Evolutionary conservation across 805 yeast genomes (phyloP).

Genomic region (Hanseniaspora guilliermondii): DNA sequence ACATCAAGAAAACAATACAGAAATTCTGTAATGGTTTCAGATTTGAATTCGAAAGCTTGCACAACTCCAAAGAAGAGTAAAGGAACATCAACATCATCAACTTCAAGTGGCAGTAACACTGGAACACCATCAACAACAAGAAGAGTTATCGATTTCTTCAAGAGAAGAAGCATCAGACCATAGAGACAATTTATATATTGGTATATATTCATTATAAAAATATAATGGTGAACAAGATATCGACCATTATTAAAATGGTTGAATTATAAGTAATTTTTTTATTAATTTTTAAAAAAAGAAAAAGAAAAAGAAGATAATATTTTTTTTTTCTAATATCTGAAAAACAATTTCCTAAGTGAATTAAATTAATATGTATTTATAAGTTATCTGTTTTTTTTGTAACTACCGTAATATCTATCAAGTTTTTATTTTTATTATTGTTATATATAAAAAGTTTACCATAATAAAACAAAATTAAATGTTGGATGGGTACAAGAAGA

Average conservation of each 20-base stretch:
- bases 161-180: constrained; percentile 42
- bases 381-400: background rate
- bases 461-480: constrained; percentile 45
- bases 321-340: background rate
- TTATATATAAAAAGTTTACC: background rate
- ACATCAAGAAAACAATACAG: background rate
- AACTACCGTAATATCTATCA: background rate
- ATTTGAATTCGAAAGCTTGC: background rate
- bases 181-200: background rate
- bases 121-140: constrained; percentile 49
- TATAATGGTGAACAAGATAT: background rate
- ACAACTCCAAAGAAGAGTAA: constrained; percentile 6
- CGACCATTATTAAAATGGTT: no score
- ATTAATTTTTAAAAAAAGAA: background rate
- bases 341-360: background rate
- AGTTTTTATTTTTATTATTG: background rate
- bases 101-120: background rate
- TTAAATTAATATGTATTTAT: constrained; percentile 1
- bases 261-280: no score
- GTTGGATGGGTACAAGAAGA: constrained; percentile 99
- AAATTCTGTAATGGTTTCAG: constrained; percentile 11
- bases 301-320: background rate
- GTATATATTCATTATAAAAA: background rate
- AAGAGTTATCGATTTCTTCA: constrained; percentile 66
- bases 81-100: constrained; percentile 15